Evolutionary conservation across 768 basidiomycete genomes (phyloP), one percentile per base, ranked within the genome.

Genomic region (Tulasnella sp.): DNA sequence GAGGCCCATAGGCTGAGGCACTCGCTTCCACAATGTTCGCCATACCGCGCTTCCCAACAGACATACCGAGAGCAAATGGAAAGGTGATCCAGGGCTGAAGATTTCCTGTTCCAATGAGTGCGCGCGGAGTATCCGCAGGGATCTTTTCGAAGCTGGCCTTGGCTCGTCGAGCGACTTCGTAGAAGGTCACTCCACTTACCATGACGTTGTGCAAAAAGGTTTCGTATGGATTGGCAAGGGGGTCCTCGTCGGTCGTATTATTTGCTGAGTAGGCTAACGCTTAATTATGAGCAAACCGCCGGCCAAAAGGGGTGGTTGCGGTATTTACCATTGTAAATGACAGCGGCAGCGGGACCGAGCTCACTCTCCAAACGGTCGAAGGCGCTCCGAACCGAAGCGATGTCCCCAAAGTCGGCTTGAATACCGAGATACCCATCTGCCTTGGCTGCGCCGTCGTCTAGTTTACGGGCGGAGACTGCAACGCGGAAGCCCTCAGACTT

Each of bases 251-350:
- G 38, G 5, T 36, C 21, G 9, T 36, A 16, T 1, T 21, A 24
- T 42, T 58, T 21, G 18, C 24, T 24, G 39, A 40, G 18, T 34
- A 38, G 1, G n/a, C n/a, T n/a, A 19, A 1, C 38, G 10, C 36
- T 31, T 72, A 73, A 31, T n/a, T 3, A 42, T 31, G 44, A 16
- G 36, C 44, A n/a, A 42, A 34, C 8, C 12, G 12, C 9, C 39
- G 10, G 3, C 24, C 24, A 46, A 14, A 14, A 14, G 31, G 10
- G 44, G 46, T 16, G 8, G 18, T 3, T 72, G 8, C 16, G 8
- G 24, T 21, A 14, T 31, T 72, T 24, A 72, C 77, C 77, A 31
- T 74, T 78, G 42, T 78, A 78, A 10, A 78, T 40, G 58, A 78
- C 77, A 9, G 52, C 36, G 7, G 77, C 38, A 6, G 77, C 27